Conservation (phyloP, 768 basidiomycete species). For the Tulasnella sp. region DNA sequence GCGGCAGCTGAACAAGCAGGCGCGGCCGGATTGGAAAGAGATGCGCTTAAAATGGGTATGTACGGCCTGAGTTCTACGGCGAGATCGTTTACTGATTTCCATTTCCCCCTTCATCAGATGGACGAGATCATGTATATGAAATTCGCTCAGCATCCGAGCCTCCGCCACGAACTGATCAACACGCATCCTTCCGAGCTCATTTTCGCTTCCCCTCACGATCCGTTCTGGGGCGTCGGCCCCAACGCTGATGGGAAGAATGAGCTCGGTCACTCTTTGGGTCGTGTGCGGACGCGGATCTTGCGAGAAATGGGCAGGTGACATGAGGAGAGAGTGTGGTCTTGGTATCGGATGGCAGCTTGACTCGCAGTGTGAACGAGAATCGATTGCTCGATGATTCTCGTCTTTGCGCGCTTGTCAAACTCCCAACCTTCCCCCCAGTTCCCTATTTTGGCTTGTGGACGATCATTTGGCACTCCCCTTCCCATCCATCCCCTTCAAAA, state of each 20-base stretch:
- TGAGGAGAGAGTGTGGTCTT: conserved; percentile 21
- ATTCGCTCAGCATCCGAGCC: conserved; percentile 58
- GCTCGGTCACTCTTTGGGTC: conserved; percentile 52
- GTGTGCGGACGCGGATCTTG: conserved; percentile 36
- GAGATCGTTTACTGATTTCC: background rate
- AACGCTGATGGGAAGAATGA: conserved; percentile 55
- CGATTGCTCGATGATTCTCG: conserved; percentile 1
- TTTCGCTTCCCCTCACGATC: conserved; percentile 46
- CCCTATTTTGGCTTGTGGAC: background rate
- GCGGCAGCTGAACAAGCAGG: conserved; percentile 27
- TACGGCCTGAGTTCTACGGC: conserved; percentile 6
- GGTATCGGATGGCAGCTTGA: conserved; percentile 20
- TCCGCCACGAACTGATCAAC: conserved; percentile 46
- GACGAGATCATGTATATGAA: conserved; percentile 60
- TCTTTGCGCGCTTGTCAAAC: background rate
- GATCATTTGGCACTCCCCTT: background rate
- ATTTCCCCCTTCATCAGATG: conserved; percentile 42
- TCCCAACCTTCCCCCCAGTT: background rate
- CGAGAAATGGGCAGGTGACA: conserved; percentile 18
- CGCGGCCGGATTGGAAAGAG: conserved; percentile 53
- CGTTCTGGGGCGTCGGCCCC: conserved; percentile 60
- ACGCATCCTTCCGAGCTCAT: conserved; percentile 45
- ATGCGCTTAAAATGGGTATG: conserved; percentile 47
- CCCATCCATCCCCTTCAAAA: background rate
- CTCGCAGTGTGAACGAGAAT: background rate